Base-by-base conservation (phyloP, 2,329 filamentous ascomycete species). In the Ophiosphaerella korrae region DNA sequence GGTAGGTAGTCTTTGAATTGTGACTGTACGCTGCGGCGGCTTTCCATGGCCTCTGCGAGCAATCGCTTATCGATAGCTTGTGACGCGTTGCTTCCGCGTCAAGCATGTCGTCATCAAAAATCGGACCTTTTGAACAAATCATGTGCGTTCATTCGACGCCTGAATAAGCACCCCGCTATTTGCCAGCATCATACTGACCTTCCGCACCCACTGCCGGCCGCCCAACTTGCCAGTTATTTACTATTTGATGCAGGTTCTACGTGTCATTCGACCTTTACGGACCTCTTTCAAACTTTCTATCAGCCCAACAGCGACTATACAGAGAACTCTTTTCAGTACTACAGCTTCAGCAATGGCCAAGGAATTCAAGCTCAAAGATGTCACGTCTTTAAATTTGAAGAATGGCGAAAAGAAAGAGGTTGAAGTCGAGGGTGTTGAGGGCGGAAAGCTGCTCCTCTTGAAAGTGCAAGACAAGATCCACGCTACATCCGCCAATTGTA, bases 341-440 rank as follows among this genome's bases (percentile, higher is more conserved):
- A 66, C 58, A 34, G 50, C 65, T 36, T 52, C 62, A 66, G 57
- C 57, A 51, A 80, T 79, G 77, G 73, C 77, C 9, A 72, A 74
- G 56, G 76, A 81, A 58, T 81, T 74, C 70, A 81, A 80, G 73
- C 84, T 97, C 68, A 95, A 94, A 74, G 88, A 83, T 68, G 77
- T 96, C 54, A 82, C 83, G 40, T 88, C 87, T 63, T 80, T 96
- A 48, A 83, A 88, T 58, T 79, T 97, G 57, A 84, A 88, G 71
- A 85, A 88, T 26, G 87, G 90, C 16, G 87, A 94, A 62, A 97
- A 96, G 80, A 82, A 88, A 57, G 92, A 97, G 74, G 89, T 85
- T 12, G 92, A 96, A 66, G 88, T 99, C 4, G 93, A 97, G 65
- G 94, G 93, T 16, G 81, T 99, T 37, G 87, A 93, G 50, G 86